phyloP scores from a whole-genome alignment of 352 stramenopile genomes.

The Nothophytophthora sp. region DNA sequence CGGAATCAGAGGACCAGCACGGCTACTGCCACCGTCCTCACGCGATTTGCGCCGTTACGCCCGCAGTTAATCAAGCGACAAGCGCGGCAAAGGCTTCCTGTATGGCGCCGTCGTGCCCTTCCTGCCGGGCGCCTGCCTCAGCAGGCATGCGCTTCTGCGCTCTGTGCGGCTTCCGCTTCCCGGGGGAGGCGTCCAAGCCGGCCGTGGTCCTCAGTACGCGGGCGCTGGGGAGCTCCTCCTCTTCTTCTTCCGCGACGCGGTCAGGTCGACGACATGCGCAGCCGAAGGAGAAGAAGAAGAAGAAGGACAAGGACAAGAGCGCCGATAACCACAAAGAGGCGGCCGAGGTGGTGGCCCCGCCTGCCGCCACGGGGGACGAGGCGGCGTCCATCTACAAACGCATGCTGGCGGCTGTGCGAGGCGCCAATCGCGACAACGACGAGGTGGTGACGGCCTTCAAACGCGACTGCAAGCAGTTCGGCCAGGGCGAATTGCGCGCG shows the following conservation, averaged over 20 bases:
- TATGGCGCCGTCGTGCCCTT: conserved; percentile 34
- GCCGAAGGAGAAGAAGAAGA: conserved; percentile 23
- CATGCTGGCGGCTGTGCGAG: conserved; percentile 75
- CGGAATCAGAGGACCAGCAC: no score
- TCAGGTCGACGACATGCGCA: conserved; percentile 13
- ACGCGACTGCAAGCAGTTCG: conserved; percentile 77
- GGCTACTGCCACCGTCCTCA: no score
- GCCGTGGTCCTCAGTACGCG: conserved; percentile 8
- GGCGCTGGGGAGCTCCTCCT: conserved; percentile 20
- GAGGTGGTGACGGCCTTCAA: conserved; percentile 78
- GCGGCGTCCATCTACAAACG: conserved; percentile 79
- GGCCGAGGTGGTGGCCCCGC: conserved; percentile 44
- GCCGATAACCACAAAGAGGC: neutral
- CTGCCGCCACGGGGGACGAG: conserved; percentile 65
- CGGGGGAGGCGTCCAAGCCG: neutral
- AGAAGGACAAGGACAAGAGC: conserved; percentile 16
- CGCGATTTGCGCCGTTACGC: no score
- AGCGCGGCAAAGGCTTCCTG: no score
- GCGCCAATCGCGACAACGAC: conserved; percentile 72
- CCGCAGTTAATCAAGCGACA: no score
- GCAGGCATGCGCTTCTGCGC: conserved; percentile 46
- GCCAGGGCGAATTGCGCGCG: conserved; percentile 61
- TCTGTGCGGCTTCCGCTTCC: conserved; percentile 47
- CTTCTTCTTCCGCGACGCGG: conserved; percentile 8
- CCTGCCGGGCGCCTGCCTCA: conserved; percentile 32